Conservation (phyloP, 805 yeast species). For the Huiozyma sinensis region DNA sequence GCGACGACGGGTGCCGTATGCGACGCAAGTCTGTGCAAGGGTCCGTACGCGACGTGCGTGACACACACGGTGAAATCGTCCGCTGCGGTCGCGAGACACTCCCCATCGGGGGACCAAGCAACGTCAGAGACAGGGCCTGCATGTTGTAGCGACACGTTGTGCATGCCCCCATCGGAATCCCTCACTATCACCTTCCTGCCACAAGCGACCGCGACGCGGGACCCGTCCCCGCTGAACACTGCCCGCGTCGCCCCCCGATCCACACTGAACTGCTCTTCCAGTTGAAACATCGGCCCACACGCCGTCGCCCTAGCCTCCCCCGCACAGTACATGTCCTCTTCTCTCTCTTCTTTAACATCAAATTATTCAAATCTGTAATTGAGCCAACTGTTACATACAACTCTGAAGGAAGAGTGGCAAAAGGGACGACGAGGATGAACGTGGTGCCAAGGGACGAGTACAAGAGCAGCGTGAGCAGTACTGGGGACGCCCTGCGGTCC, state of each 20-base stretch:
- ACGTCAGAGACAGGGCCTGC: slow-evolving; percentile 62
- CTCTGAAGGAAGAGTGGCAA: not conserved
- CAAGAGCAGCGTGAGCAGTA: slow-evolving; percentile 39
- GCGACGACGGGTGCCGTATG: slow-evolving; percentile 80
- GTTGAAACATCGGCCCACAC: not conserved
- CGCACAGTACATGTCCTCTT: not conserved
- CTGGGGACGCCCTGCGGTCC: slow-evolving; percentile 46
- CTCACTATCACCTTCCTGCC: slow-evolving; percentile 52
- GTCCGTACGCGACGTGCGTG: slow-evolving; percentile 45
- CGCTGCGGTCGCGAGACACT: slow-evolving; percentile 69
- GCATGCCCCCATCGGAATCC: slow-evolving; percentile 32
- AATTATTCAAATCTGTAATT: not conserved
- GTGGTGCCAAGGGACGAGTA: slow-evolving; percentile 45
- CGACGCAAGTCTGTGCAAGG: slow-evolving; percentile 41
- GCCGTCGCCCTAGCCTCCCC: no score
- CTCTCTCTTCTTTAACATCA: not conserved
- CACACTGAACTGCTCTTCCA: not conserved
- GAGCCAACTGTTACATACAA: no score
- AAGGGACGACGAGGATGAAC: slow-evolving; percentile 26
- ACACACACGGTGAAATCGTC: slow-evolving; percentile 75
- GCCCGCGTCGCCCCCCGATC: slow-evolving; percentile 22
- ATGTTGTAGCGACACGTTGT: slow-evolving; percentile 28
- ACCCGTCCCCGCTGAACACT: slow-evolving; percentile 53
- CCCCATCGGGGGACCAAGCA: slow-evolving; percentile 66
- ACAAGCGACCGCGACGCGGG: slow-evolving; percentile 45